A percentile compares a stretch with the other conserved stretches of the same genome.
Evolutionary conservation across 495 filamentous ascomycete genomes (phyloP).

Genomic region (Annulohypoxylon stygium): DNA sequence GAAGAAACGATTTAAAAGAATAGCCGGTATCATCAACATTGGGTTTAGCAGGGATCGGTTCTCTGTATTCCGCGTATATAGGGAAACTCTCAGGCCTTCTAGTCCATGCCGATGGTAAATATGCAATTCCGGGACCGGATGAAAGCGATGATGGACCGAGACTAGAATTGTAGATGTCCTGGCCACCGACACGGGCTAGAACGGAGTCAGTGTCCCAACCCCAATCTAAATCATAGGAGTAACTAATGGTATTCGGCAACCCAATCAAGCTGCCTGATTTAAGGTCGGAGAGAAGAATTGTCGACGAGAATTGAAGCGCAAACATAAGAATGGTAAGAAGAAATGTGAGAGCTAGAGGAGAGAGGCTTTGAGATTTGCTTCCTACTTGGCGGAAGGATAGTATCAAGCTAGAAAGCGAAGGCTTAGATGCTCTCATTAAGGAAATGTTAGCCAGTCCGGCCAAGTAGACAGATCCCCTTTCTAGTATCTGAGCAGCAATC

Average conservation of each 20-base stretch:
- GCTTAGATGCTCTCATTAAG: not conserved
- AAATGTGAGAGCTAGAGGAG: not conserved
- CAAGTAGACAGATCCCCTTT: not conserved
- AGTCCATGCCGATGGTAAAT: not conserved
- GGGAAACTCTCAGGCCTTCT: not conserved
- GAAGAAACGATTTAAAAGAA: not conserved
- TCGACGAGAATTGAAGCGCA: conserved; percentile 3
- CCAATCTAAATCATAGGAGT: conserved; percentile 1
- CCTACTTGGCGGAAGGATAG: not conserved
- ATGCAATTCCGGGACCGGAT: not conserved
- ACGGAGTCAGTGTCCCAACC: not conserved
- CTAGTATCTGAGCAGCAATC: conserved; percentile 3
- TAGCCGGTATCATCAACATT: conserved; percentile 4
- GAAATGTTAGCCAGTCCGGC: not conserved
- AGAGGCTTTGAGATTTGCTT: not conserved
- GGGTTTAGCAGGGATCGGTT: not conserved
- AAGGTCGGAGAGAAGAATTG: not conserved
- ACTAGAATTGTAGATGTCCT: conserved; percentile 1
- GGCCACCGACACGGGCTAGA: not conserved
- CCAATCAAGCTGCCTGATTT: not conserved
- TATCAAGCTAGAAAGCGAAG: not conserved
- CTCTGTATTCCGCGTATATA: not conserved
- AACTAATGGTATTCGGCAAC: not conserved
- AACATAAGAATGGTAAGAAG: not conserved
- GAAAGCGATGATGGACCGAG: not conserved